Evolutionary conservation across 352 stramenopile genomes (phyloP).

Genomic region (Phytopythium vexans): DNA sequence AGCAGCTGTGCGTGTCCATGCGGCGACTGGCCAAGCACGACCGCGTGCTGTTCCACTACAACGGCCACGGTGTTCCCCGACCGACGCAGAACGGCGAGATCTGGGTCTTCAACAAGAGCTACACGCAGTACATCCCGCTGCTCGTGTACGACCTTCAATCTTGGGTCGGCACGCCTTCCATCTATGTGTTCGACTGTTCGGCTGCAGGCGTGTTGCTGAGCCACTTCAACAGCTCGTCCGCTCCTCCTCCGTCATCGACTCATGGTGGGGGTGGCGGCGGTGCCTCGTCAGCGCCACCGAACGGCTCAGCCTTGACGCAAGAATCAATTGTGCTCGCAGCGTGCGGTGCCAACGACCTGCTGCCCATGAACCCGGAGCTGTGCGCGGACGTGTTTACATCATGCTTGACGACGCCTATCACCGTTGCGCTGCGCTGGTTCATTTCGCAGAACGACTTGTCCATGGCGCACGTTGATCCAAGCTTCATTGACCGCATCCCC

Average conservation of each 20-base stretch:
- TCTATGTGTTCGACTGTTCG: constrained; percentile 99
- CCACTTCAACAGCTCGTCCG: constrained; percentile 81
- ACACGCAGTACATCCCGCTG: constrained; percentile 99
- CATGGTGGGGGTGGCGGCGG: constrained; percentile 2
- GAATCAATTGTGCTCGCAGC: constrained; percentile 97
- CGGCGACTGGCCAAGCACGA: constrained; percentile 91
- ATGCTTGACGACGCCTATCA: constrained; percentile 99
- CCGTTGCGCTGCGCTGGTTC: constrained; percentile 98
- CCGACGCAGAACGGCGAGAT: constrained; percentile 97
- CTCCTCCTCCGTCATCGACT: constrained; percentile 12
- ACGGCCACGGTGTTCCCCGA: constrained; percentile 98
- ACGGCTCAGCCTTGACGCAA: constrained; percentile 26
- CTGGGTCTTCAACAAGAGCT: constrained; percentile 99
- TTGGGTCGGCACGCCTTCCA: constrained; percentile 92
- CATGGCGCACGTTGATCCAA: constrained; percentile 84
- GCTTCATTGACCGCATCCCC: constrained; percentile 85
- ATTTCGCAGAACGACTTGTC: constrained; percentile 91
- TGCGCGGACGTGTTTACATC: constrained; percentile 99
- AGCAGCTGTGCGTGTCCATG: constrained; percentile 92
- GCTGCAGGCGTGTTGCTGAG: constrained; percentile 94
- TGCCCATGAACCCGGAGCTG: constrained; percentile 96
- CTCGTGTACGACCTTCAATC: constrained; percentile 94
- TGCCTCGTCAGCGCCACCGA: constrained; percentile 3
- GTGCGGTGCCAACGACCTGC: constrained; percentile 91
- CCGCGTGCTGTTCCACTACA: constrained; percentile 99